These are phyloP conservation scores for Trichoderma orchidacearum DNA, from an alignment of 495 filamentous ascomycete genomes.

Conservation along the genomic window DNA sequence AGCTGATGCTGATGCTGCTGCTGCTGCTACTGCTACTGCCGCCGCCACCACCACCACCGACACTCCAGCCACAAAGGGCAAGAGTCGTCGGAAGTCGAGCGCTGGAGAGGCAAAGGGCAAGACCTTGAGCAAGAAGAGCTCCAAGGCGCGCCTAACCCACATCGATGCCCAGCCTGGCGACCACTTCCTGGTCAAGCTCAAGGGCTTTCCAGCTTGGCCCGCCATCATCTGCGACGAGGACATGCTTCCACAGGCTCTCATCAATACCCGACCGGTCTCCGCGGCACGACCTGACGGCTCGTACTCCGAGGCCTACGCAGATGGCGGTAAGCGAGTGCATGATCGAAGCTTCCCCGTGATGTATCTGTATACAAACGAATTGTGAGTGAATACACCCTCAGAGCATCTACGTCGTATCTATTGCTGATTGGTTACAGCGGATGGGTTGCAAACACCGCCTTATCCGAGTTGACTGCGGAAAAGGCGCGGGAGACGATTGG, in stretches of 20 bases:
- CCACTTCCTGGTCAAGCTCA: conserved; percentile 74
- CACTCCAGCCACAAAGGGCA: conserved; percentile 27
- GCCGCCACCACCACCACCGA: too few species aligned
- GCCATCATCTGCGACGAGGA: conserved; percentile 82
- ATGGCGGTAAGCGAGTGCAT: conserved; percentile 65
- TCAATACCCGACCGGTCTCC: conserved; percentile 64
- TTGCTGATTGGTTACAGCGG: conserved; percentile 36
- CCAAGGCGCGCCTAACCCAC: conserved; percentile 53
- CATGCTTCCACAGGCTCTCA: conserved; percentile 64
- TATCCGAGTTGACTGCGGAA: conserved; percentile 59
- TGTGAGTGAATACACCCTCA: conserved; percentile 46
- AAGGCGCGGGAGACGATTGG: conserved; percentile 47
- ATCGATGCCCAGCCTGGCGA: conserved; percentile 73
- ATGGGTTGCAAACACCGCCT: conserved; percentile 70
- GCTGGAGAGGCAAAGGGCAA: conserved; percentile 58
- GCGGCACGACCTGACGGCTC: conserved; percentile 67
- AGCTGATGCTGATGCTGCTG: conserved; percentile 11
- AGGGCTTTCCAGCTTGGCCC: conserved; percentile 84
- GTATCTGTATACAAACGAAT: conserved; percentile 89
- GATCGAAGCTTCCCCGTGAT: conserved; percentile 86
- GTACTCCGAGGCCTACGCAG: conserved; percentile 69
- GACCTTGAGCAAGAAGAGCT: conserved; percentile 76
- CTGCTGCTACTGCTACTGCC: too few species aligned
- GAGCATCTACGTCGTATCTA: neutral
- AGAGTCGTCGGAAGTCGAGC: conserved; percentile 50